phyloP scores from a whole-genome alignment of 495 filamentous ascomycete species.

The Xylaria curta region DNA sequence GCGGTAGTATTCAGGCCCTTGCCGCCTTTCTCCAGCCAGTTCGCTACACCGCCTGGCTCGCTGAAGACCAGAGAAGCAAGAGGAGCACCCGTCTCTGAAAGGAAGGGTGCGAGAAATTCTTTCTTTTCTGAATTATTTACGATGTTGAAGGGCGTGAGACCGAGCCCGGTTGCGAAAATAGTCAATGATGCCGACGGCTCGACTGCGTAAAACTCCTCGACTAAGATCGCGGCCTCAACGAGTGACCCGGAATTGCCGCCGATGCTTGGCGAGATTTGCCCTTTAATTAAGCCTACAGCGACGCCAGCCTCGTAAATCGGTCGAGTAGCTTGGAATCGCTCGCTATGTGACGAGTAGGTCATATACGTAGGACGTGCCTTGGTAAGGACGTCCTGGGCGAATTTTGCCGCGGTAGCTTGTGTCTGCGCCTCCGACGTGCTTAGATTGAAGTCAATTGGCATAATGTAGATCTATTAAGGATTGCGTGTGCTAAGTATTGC shows the following conservation, averaged over 20 bases:
- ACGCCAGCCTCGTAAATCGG: neutral
- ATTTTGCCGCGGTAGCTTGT: neutral
- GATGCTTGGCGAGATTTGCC: conserved; percentile 49
- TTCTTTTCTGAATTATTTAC: neutral
- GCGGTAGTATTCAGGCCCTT: conserved; percentile 57
- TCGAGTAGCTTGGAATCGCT: neutral
- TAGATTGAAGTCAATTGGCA: conserved; percentile 7
- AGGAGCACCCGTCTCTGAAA: conserved; percentile 42
- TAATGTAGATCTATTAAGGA: neutral
- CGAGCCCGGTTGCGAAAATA: conserved; percentile 59
- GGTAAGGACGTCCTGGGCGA: neutral
- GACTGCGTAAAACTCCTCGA: conserved; percentile 59
- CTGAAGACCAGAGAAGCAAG: conserved; percentile 59
- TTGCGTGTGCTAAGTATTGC: neutral
- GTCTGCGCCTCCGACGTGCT: neutral
- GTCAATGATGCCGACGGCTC: conserved; percentile 56
- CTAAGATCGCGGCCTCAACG: conserved; percentile 55
- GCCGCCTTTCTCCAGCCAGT: conserved; percentile 58
- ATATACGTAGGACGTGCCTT: neutral
- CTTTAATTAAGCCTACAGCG: conserved; percentile 47
- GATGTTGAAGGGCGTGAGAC: conserved; percentile 53
- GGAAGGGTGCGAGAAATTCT: conserved; percentile 50
- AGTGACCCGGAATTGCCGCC: conserved; percentile 54
- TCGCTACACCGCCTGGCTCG: conserved; percentile 59
- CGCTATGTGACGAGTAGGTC: neutral